These are phyloP conservation scores for Yarrowia yakushimensis DNA, from an alignment of 805 yeast species.

Conservation along the genomic window DNA sequence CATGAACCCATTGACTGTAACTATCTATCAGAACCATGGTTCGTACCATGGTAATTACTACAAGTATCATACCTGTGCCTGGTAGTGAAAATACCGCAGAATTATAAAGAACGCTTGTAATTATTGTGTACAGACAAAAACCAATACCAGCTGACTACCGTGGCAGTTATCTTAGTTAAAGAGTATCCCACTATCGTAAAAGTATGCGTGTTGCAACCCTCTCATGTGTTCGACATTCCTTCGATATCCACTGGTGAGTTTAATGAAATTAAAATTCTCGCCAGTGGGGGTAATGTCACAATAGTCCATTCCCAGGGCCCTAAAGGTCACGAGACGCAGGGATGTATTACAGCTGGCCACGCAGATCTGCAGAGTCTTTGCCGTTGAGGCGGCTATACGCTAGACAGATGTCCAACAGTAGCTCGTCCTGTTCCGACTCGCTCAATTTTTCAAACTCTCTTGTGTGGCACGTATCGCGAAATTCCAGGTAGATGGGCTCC, in stretches of 20 bases:
- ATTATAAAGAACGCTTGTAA: too few relatives aligned
- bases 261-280: neutral
- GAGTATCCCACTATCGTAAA: too few relatives aligned
- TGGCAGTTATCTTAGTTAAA: too few relatives aligned
- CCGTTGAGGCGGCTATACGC: constrained; percentile 15
- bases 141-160: too few relatives aligned
- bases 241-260: neutral
- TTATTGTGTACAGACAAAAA: too few relatives aligned
- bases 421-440: constrained; percentile 1
- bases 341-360: constrained; percentile 2
- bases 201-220: neutral
- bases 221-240: neutral
- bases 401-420: constrained; percentile 5
- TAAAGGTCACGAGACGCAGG: neutral
- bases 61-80: too few relatives aligned
- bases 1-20: too few relatives aligned
- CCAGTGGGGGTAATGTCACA: neutral
- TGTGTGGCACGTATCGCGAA: constrained; percentile 22
- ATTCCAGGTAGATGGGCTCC: constrained; percentile 12
- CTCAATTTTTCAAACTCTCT: constrained; percentile 10
- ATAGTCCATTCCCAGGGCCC: neutral
- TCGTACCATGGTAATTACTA: too few relatives aligned
- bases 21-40: too few relatives aligned
- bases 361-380: neutral
- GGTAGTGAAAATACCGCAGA: too few relatives aligned